Percentiles rank a stretch among this genome's conserved stretches.
Evolutionary conservation across 164 flowering plant species (phyloP).

Genomic region (Umbilicus rupestris): DNA sequence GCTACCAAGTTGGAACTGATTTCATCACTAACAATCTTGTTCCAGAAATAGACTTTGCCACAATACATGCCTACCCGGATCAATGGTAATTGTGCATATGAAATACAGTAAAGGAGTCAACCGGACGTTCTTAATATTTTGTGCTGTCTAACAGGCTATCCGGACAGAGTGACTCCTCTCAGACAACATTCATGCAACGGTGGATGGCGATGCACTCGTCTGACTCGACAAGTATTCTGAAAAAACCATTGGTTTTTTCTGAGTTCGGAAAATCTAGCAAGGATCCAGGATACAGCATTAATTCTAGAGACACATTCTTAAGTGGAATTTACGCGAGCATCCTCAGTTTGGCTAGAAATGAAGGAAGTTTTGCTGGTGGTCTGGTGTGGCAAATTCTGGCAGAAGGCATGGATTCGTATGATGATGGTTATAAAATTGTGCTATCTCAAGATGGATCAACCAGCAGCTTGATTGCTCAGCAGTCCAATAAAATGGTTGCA

Average conservation of each 20-base stretch:
- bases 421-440: too few species aligned
- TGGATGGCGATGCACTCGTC: conserved; percentile 22
- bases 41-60: conserved; percentile 32
- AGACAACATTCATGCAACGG: conserved; percentile 18
- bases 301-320: conserved; percentile 16
- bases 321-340: conserved; percentile 12
- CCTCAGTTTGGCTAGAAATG: conserved; percentile 15
- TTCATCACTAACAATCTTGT: conserved; percentile 29
- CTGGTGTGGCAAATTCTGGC: too few species aligned
- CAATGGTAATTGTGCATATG: conserved; percentile 25
- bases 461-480: too few species aligned
- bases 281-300: conserved; percentile 16
- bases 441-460: too few species aligned
- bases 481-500: too few species aligned
- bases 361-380: conserved; percentile 21
- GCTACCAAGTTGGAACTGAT: conserved; percentile 36
- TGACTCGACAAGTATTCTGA: conserved; percentile 17
- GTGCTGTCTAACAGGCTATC: conserved; percentile 19
- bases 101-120: background rate
- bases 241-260: conserved; percentile 23
- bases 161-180: conserved; percentile 15
- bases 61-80: conserved; percentile 37
- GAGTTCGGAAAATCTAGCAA: conserved; percentile 31
- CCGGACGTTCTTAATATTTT: background rate
- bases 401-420: too few species aligned